phyloP scores from a whole-genome alignment of 768 basidiomycete species.

The Fibroporia radiculosa region DNA sequence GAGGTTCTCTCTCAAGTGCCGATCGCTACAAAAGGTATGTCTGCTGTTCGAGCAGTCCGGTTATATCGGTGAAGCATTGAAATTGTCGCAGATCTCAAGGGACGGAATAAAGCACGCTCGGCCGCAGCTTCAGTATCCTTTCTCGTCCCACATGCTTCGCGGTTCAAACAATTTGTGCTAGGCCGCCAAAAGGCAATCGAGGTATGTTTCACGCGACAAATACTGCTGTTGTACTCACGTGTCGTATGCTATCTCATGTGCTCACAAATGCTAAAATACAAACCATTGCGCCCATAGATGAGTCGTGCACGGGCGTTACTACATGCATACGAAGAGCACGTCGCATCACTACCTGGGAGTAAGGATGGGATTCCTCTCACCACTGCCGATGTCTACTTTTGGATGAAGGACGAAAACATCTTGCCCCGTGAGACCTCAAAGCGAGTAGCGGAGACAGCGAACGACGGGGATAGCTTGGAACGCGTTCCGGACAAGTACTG shows the following conservation, averaged over 20 bases:
- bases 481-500: constrained; percentile 12
- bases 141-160: constrained; percentile 26
- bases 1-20: constrained; percentile 34
- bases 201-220: constrained; percentile 22
- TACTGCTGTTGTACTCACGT: too few species aligned
- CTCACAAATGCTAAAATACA: too few species aligned
- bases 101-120: constrained; percentile 20
- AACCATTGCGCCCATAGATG: too few species aligned
- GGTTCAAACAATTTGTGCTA: constrained; percentile 28
- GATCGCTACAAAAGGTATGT: constrained; percentile 35
- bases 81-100: neutral
- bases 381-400: constrained; percentile 36
- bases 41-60: neutral
- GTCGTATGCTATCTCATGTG: too few species aligned
- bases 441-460: constrained; percentile 2
- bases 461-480: constrained; percentile 1
- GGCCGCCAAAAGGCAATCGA: constrained; percentile 44
- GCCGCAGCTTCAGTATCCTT: constrained; percentile 29
- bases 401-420: constrained; percentile 34
- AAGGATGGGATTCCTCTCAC: constrained; percentile 22
- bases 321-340: constrained; percentile 28
- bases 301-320: constrained; percentile 35
- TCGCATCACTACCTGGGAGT: constrained; percentile 14
- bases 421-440: constrained; percentile 24
- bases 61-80: neutral